These are phyloP conservation scores for Globisporangium orthogonon DNA, from an alignment of 352 stramenopile genomes.

Conservation along the genomic window DNA sequence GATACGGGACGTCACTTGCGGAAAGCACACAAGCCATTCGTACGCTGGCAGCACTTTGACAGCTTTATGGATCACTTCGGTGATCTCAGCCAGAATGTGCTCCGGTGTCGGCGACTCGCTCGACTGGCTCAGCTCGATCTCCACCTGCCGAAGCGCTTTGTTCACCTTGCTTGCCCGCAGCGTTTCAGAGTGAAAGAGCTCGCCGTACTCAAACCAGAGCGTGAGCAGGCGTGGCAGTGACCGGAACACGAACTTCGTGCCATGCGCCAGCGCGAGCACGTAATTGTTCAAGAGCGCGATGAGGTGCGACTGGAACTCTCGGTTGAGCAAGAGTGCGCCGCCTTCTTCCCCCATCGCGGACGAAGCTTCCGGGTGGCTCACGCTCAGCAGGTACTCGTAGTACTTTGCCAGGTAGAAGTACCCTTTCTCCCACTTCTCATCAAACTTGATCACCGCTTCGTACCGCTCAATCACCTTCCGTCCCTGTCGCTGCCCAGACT, in stretches of 20 bases:
- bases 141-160: conserved; percentile 57
- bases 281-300: conserved; percentile 94
- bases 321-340: conserved; percentile 36
- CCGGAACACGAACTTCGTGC: conserved; percentile 96
- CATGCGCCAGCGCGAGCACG: conserved; percentile 70
- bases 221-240: conserved; percentile 96
- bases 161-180: conserved; percentile 32
- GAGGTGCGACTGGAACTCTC: conserved; percentile 59
- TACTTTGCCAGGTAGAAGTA: conserved; percentile 90
- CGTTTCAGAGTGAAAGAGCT: conserved; percentile 45
- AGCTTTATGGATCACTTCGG: conserved; percentile 51
- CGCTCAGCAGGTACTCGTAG: conserved; percentile 87
- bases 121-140: conserved; percentile 46
- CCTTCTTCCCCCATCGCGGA: conserved; percentile 35
- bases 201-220: conserved; percentile 96
- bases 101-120: conserved; percentile 27
- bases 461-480: conserved; percentile 93
- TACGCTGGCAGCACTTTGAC: conserved; percentile 63
- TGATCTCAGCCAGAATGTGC: conserved; percentile 63
- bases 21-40: conserved; percentile 97
- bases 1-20: conserved; percentile 96
- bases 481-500: conserved; percentile 91
- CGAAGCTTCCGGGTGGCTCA: conserved; percentile 38
- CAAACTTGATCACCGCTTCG: conserved; percentile 91
- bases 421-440: conserved; percentile 92